A percentile compares a stretch with the other conserved stretches of the same genome.
Conservation (phyloP, 2,329 filamentous ascomycete genomes). For the Basipetospora chlamydospora region DNA sequence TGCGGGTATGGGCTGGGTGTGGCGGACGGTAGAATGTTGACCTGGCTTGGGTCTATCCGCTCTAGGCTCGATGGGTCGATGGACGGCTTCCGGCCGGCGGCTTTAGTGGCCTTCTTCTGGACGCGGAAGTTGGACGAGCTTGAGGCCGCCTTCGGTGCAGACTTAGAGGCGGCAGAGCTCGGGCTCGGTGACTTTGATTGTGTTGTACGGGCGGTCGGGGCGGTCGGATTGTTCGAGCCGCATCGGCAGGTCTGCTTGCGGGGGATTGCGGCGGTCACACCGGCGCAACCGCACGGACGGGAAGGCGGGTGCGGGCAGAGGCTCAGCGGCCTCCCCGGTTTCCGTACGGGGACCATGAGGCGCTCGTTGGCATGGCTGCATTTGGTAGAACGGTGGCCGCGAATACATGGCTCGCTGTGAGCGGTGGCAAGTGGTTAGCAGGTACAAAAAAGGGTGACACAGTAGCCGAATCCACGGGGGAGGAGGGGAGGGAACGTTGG, state of each 20-base stretch:
- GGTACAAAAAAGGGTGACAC: slow-evolving; percentile 1
- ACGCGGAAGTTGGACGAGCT: slow-evolving; percentile 26
- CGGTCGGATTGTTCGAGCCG: slow-evolving; percentile 18
- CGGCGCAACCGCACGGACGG: slow-evolving; percentile 44
- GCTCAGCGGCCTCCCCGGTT: slow-evolving; percentile 56
- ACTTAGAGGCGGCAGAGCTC: neutral
- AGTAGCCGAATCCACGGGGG: too few species aligned
- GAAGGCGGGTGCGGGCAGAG: slow-evolving; percentile 52
- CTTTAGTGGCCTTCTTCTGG: slow-evolving; percentile 28
- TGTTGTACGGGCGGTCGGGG: slow-evolving; percentile 10
- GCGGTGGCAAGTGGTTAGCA: slow-evolving; percentile 1
- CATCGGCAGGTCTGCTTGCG: slow-evolving; percentile 42
- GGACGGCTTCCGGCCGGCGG: slow-evolving; percentile 28
- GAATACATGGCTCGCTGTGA: slow-evolving; percentile 57
- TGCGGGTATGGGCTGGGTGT: neutral
- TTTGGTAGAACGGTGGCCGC: slow-evolving; percentile 62
- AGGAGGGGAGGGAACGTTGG: neutral
- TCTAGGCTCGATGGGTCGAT: slow-evolving; percentile 33
- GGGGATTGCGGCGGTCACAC: slow-evolving; percentile 50
- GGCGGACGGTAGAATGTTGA: slow-evolving; percentile 29
- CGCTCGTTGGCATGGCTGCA: slow-evolving; percentile 55
- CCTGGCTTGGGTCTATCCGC: slow-evolving; percentile 36
- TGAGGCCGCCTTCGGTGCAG: slow-evolving; percentile 11
- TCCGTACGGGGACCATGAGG: slow-evolving; percentile 55
- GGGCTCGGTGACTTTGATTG: slow-evolving; percentile 3